A percentile compares a stretch with the other conserved stretches of the same genome.
Conservation (phyloP, 805 yeast genomes). For the Candida alai region DNA sequence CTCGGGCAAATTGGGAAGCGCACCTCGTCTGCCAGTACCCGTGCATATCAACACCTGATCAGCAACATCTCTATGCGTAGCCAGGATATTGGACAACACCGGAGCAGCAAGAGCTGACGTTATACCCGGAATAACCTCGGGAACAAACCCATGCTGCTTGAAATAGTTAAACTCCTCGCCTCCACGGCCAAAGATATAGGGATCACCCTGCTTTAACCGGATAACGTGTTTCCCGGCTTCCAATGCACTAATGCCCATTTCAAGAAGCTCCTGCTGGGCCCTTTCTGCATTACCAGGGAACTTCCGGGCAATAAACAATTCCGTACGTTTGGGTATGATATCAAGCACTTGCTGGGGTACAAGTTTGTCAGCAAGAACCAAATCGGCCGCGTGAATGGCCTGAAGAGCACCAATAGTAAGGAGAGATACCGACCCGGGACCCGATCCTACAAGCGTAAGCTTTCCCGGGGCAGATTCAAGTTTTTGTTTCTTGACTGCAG, state of each 20-base stretch:
- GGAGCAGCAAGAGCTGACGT: constrained; percentile 90
- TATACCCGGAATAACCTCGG: constrained; percentile 80
- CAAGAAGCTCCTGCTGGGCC: constrained; percentile 81
- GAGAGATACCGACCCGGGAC: constrained; percentile 85
- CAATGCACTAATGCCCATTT: constrained; percentile 66
- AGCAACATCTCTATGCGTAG: constrained; percentile 87
- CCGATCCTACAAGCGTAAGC: constrained; percentile 86
- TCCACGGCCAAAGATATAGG: constrained; percentile 93
- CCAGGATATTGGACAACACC: constrained; percentile 75
- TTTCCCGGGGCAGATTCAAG: constrained; percentile 39
- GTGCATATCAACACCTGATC: constrained; percentile 93
- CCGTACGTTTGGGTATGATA: constrained; percentile 69
- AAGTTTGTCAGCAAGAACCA: constrained; percentile 83
- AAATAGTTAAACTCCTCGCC: constrained; percentile 86
- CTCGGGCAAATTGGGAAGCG: constrained; percentile 72
- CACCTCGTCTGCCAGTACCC: constrained; percentile 90
- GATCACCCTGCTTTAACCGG: constrained; percentile 93
- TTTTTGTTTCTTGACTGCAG: constrained; percentile 13
- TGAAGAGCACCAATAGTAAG: constrained; percentile 82
- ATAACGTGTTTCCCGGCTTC: constrained; percentile 72
- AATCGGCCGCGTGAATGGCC: constrained; percentile 77
- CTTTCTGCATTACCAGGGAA: constrained; percentile 96
- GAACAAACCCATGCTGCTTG: constrained; percentile 59
- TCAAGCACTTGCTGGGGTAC: constrained; percentile 87
- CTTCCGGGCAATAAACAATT: constrained; percentile 81